Conservation (phyloP, 2,329 filamentous ascomycete genomes). For the Talaromyces sp. region DNA sequence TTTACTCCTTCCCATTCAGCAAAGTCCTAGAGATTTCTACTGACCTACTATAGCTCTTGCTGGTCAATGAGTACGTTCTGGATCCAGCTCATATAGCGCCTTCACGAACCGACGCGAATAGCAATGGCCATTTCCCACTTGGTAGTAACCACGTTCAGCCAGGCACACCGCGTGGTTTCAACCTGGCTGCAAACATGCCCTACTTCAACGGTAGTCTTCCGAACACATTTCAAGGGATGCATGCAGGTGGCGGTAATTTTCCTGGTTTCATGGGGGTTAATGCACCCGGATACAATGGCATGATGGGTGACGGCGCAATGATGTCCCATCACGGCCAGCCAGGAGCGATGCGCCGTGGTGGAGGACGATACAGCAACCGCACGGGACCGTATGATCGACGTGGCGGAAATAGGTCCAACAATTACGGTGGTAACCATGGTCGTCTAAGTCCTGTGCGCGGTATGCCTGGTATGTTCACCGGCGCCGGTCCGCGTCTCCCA, state of each 20-base stretch:
- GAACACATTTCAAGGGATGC: slow-evolving; percentile 32
- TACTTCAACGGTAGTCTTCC: slow-evolving; percentile 50
- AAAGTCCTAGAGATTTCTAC: background rate
- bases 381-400: slow-evolving; percentile 72
- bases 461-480: slow-evolving; percentile 35
- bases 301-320: slow-evolving; percentile 39
- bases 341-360: slow-evolving; percentile 67
- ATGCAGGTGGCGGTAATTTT: slow-evolving; percentile 26
- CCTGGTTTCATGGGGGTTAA: slow-evolving; percentile 33
- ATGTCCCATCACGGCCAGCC: slow-evolving; percentile 45
- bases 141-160: slow-evolving; percentile 69
- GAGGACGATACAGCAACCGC: slow-evolving; percentile 59
- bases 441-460: slow-evolving; percentile 45
- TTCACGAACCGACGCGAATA: slow-evolving; percentile 87
- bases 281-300: slow-evolving; percentile 30
- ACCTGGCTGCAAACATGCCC: slow-evolving; percentile 67
- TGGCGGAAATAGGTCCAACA: slow-evolving; percentile 46
- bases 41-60: slow-evolving; percentile 63
- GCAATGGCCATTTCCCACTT: slow-evolving; percentile 90
- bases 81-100: slow-evolving; percentile 94
- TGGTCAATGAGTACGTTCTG: slow-evolving; percentile 91
- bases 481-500: slow-evolving; percentile 31
- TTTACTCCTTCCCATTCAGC: slow-evolving; percentile 20
- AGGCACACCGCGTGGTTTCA: slow-evolving; percentile 90
- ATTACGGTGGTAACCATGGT: slow-evolving; percentile 47